Evolutionary conservation across 1,284 basidiomycete species (phyloP), one percentile per base, ranked within the genome.

Genomic region (Ustilago loliicola): DNA sequence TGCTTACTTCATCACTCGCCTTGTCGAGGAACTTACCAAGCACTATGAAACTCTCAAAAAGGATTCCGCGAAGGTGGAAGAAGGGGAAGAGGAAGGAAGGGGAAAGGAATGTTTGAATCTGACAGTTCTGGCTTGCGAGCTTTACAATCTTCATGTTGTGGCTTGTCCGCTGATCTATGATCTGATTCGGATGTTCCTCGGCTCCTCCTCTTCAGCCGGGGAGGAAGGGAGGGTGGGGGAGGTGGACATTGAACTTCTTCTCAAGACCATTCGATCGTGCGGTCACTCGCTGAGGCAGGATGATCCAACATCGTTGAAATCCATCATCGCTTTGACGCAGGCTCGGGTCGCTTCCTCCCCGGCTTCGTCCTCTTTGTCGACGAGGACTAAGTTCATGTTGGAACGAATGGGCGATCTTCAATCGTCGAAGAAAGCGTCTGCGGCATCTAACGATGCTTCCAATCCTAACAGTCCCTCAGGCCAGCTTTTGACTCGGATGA

Each of bases 101-200:
- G 78, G 83, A 42, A 98, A 98, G 87, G 94, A 97, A 86, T 92
- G 92, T 72, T 91, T 93, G 19, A 99, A 99, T 86, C 88, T 99
- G 32, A 89, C 96, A 36, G 91, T 94, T 0, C 89, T 99, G 10
- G 88, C 98, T 25, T 93, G 94, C 2, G 94, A 98, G 85, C 88
- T 99, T 40, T 98, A 98, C 89, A 98, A 98, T 86, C 94, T 98
- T 83, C 93, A 94, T 86, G 93, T 98, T 27, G 90, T 98, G 52
- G 94, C 94, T 1, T 94, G 92, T 68, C 89, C 93, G 4, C 89
- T 99, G 21, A 88, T 98, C 50, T 98, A 96, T 87, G 96, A 98
- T 84, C 86, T 98, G 56, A 92, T 99, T 76, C 91, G 93, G 3
- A 89, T 90, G 9, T 90, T 98, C 65, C 89, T 99, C 53, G 88